Percentiles rank a stretch among this genome's conserved stretches.
These are phyloP conservation scores for Fusarium fujikuroi DNA, from an alignment of 2,329 filamentous ascomycete species.

Conservation along the genomic window DNA sequence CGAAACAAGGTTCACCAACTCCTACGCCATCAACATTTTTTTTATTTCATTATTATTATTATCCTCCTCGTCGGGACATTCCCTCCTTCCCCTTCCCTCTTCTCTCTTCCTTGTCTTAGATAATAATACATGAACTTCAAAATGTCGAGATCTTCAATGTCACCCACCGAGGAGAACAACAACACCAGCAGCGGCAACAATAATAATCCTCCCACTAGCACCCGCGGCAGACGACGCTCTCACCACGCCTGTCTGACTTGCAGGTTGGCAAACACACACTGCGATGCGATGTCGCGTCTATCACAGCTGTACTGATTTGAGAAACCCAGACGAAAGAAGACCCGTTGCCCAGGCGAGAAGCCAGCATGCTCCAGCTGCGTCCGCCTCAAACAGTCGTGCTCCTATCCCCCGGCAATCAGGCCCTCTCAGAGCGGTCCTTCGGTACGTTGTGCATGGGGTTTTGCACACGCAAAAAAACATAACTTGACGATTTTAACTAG, in stretches of 20 bases:
- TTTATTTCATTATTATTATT: background rate
- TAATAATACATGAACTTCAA: background rate
- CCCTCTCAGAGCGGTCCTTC: constrained; percentile 55
- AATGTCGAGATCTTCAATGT: constrained; percentile 44
- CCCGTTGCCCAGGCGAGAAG: constrained; percentile 62
- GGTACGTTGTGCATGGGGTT: constrained; percentile 48
- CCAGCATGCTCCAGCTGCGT: constrained; percentile 62
- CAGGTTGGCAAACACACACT: constrained; percentile 49
- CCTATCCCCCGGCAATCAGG: constrained; percentile 54
- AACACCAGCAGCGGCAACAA: background rate
- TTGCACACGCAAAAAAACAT: constrained; percentile 1
- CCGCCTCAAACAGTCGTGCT: constrained; percentile 59
- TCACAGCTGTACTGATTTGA: background rate
- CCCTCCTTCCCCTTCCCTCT: background rate
- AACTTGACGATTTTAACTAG: constrained; percentile 48
- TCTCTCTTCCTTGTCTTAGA: background rate
- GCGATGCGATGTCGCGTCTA: background rate
- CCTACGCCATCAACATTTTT: background rate
- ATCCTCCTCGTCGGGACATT: background rate
- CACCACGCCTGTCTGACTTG: constrained; percentile 60
- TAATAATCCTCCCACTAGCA: constrained; percentile 24
- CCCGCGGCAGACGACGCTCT: constrained; percentile 52
- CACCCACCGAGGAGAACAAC: constrained; percentile 47
- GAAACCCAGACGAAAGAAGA: constrained; percentile 57
- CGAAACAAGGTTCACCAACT: constrained; percentile 20